Conservation (phyloP, 805 yeast species). For the Yarrowia sp. region DNA sequence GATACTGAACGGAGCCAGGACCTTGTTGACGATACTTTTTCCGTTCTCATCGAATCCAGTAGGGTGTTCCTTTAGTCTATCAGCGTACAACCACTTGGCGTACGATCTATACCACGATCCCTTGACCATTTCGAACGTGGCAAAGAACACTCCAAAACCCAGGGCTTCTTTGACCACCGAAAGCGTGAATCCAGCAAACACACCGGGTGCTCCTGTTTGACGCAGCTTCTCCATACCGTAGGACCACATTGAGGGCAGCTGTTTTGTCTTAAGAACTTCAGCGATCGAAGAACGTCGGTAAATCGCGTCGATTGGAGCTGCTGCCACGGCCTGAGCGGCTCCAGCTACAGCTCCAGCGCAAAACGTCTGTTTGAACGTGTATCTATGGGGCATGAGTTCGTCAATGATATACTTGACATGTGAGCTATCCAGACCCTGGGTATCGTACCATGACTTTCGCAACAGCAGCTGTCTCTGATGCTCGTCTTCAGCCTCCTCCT, state of each 20-base stretch:
- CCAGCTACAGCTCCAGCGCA: conserved; percentile 89
- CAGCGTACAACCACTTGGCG: conserved; percentile 40
- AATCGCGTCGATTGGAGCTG: conserved; percentile 93
- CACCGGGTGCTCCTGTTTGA: conserved; percentile 81
- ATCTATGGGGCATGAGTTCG: conserved; percentile 51
- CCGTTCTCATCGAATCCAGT: conserved; percentile 32
- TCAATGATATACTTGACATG: conserved; percentile 36
- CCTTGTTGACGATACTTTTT: conserved; percentile 34
- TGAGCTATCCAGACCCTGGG: conserved; percentile 30
- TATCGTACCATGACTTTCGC: conserved; percentile 44
- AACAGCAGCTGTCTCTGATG: conserved; percentile 15
- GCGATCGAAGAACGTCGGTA: conserved; percentile 80
- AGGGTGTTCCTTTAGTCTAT: conserved; percentile 22
- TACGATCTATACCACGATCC: conserved; percentile 53
- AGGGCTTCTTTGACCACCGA: conserved; percentile 75
- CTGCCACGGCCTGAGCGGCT: conserved; percentile 83
- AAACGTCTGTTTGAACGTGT: conserved; percentile 60
- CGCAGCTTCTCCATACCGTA: conserved; percentile 72
- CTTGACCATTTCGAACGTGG: conserved; percentile 79
- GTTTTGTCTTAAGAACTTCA: conserved; percentile 64
- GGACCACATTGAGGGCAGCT: conserved; percentile 64
- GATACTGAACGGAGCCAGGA: conserved; percentile 69
- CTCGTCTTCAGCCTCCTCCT: conserved; percentile 40
- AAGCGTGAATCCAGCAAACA: conserved; percentile 87
- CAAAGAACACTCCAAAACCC: conserved; percentile 87